Base-by-base conservation (phyloP, 2,329 filamentous ascomycete genomes). In the Talaromyces sp. region DNA sequence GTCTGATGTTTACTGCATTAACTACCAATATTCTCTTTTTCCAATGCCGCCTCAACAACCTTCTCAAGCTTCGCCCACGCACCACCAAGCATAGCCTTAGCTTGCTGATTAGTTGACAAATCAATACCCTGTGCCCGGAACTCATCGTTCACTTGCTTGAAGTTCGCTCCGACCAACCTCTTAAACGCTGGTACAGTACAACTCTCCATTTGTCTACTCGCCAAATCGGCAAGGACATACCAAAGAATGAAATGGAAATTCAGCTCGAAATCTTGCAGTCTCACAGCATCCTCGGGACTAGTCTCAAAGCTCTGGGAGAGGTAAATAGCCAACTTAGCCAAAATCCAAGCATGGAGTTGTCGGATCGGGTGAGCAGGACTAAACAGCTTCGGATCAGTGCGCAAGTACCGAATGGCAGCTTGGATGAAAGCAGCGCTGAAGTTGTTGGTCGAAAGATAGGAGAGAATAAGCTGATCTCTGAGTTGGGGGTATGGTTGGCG, bases 401-500 rank as follows among this genome's bases (percentile, higher is more conserved):
- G 65, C 45, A 78, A 72, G 58, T 83, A 80, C 2, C 79, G 74
- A 51, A 82, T 78, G 2, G 81, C 71, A 4, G 76, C 76, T 4
- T 85, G 79, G 3, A 76, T 62, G 57, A 82, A 79, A 3, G 81
- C 82, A 5, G 68, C 61, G n/a, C 72, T 68, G 54, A 75, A 81
- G 6, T 76, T 65, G 10, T 71, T 69, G 0, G 64, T 64, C 0
- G 73, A 65, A 13, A 85, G 70, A 3, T 81, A 69, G 9, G 74
- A 71, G 4, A 80, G 69, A 40, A 84, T 77, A 5, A 84, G 64
- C 32, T 82, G 78, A 51, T 83, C 77, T 8, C 83, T 75, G 1
- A 86, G 60, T 13, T 78, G 75, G 1, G 81, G 73, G 32, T 80
- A 78, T 0, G 85, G 85, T 55, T 86, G 83, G 14, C 77, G 75